Conservation (phyloP, 2,329 filamentous ascomycete species). For the Epichloe typhina region DNA sequence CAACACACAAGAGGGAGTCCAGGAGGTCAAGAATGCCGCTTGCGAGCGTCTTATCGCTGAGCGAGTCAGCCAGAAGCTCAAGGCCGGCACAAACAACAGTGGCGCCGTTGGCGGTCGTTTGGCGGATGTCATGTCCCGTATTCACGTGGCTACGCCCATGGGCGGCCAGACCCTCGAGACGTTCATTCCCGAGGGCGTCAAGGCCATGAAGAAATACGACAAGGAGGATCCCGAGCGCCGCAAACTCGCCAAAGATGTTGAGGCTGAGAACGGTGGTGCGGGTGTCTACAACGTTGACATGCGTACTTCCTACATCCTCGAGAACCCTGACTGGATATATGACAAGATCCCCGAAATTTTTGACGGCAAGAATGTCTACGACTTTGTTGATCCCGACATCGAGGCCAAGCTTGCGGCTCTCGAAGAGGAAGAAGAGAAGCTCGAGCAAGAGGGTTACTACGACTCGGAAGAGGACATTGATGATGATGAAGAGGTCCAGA, state of each 20-base stretch:
- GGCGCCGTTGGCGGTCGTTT: constrained; percentile 70
- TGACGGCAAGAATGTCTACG: constrained; percentile 93
- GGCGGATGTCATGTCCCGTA: constrained; percentile 81
- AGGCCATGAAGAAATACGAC: constrained; percentile 76
- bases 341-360: constrained; percentile 91
- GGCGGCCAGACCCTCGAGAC: constrained; percentile 66
- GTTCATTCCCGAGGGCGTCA: constrained; percentile 77
- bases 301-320: constrained; percentile 75
- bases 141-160: constrained; percentile 92
- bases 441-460: constrained; percentile 88
- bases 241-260: constrained; percentile 70
- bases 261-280: constrained; percentile 84
- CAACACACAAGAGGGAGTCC: constrained; percentile 87
- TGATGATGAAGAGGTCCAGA: constrained; percentile 78
- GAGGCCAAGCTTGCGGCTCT: constrained; percentile 82
- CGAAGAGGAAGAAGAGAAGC: constrained; percentile 88
- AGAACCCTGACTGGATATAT: constrained; percentile 85
- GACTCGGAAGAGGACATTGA: constrained; percentile 72
- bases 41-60: constrained; percentile 90
- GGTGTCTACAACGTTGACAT: constrained; percentile 95
- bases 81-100: constrained; percentile 68
- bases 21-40: constrained; percentile 86
- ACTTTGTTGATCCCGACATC: constrained; percentile 95
- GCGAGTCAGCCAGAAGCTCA: constrained; percentile 88
- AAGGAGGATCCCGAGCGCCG: constrained; percentile 76